Base-by-base conservation (phyloP, 441 rosid species). In the Adansonia grandidieri region DNA sequence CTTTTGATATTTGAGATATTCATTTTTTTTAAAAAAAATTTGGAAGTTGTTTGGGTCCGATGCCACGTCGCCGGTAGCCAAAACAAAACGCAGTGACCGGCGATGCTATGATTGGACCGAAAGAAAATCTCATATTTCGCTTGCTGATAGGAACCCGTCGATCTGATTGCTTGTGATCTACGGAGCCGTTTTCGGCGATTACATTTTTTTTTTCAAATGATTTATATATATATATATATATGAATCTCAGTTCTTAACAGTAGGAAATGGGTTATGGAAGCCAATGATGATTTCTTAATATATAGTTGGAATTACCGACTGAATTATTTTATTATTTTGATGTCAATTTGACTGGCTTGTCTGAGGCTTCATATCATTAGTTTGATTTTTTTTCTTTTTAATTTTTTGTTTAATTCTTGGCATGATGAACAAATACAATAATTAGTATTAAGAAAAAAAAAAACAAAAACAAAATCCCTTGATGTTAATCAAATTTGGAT, bases 31-130 rank as follows among this genome's bases (percentile, higher is more conserved):
- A 7, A 24, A n/a, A n/a, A n/a, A n/a, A n/a, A 11, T 42, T 17
- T 45, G 6, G 15, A 0, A 5, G 10, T 14, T 1, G 3, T 5
- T 32, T 32, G 4, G 89, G 93, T 83, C 82, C 82, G 66, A 85
- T 87, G 95, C 95, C 91, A 91, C 92, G 91, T 89, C 86, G 87
- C 78, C 89, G 89, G 88, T 87, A 89, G 93, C 88, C 86, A 19
- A 19, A 48, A n/a, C 42, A 58, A 17, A 51, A 10, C 4, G 92
- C 95, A 0, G 1, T 88, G 93, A 88, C 88, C 89, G 86, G 77
- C 85, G 93, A 87, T 89, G 93, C 92, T 88, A 88, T 80, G 90
- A 88, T 86, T 78, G 90, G 88, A 83, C 93, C 86, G 9, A 91
- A 0, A 89, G 11, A 37, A 32, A 62, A 86, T 74, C 11, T 37